Percentiles rank a stretch among this genome's conserved stretches.
Conservation (phyloP, 441 rosid species). For the Pelargonium citronellum region DNA sequence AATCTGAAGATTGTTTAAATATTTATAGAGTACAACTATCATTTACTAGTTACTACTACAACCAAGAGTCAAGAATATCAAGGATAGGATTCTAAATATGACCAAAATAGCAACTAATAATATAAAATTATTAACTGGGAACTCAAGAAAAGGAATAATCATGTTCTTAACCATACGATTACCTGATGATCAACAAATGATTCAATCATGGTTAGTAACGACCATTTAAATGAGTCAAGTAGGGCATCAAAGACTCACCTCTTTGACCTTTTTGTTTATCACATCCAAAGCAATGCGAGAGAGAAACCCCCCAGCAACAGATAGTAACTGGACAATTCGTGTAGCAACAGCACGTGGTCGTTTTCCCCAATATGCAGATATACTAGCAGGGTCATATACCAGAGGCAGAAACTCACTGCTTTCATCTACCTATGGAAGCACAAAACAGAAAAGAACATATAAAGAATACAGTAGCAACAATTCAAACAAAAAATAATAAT, state of each 20-base stretch:
- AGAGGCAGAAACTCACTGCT: slow-evolving; percentile 84
- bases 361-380: slow-evolving; percentile 90
- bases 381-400: slow-evolving; percentile 90
- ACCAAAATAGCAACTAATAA: not conserved
- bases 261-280: slow-evolving; percentile 77
- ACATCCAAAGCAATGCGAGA: slow-evolving; percentile 66
- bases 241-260: slow-evolving; percentile 43
- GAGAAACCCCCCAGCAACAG: slow-evolving; percentile 95
- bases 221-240: slow-evolving; percentile 1
- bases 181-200: not conserved
- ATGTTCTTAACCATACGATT: not conserved
- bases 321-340: slow-evolving; percentile 61
- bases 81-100: too few relatives aligned
- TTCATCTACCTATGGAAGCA: slow-evolving; percentile 58
- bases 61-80: too few relatives aligned
- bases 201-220: not conserved
- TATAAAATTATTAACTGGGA: not conserved
- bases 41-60: too few relatives aligned
- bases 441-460: slow-evolving; percentile 7
- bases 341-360: slow-evolving; percentile 88
- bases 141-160: too few relatives aligned
- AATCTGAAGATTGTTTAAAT: not conserved
- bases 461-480: not conserved
- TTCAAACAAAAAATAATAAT: not conserved
- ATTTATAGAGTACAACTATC: too few relatives aligned